phyloP scores from a whole-genome alignment of 768 basidiomycete species.

The Tubosaeta sp. region DNA sequence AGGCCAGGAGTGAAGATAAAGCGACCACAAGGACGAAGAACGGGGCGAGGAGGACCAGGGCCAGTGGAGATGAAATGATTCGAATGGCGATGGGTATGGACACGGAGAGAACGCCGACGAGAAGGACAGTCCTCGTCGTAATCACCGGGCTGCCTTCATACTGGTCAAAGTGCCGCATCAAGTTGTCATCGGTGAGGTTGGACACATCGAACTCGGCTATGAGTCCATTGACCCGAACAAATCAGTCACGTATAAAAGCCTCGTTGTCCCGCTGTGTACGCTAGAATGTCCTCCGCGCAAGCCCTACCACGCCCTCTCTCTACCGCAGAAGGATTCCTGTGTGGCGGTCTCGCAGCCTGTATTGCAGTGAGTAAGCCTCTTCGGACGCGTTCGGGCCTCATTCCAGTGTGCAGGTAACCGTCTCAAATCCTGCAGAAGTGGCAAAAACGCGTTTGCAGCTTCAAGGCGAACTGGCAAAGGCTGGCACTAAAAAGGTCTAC shows the following conservation, averaged over 20 bases:
- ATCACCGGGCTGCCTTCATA: constrained; percentile 36
- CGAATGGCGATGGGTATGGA: constrained; percentile 52
- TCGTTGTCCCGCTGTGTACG: neutral
- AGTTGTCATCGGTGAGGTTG: neutral
- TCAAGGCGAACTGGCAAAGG: constrained; percentile 89
- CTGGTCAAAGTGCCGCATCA: constrained; percentile 15
- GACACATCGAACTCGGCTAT: neutral
- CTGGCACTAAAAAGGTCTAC: constrained; percentile 72
- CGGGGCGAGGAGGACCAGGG: constrained; percentile 61
- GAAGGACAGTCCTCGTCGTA: constrained; percentile 49
- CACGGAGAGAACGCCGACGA: constrained; percentile 55
- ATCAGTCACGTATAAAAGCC: neutral
- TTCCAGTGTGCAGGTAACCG: constrained; percentile 53
- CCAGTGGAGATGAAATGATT: constrained; percentile 61
- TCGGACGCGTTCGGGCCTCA: constrained; percentile 4
- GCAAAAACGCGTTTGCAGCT: constrained; percentile 95
- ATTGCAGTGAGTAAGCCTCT: constrained; percentile 60
- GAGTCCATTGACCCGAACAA: neutral
- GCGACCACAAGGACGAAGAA: constrained; percentile 46
- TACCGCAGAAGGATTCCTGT: constrained; percentile 77
- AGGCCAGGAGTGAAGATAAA: constrained; percentile 48
- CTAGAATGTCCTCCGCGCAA: constrained; percentile 18
- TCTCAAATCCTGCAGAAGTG: constrained; percentile 70
- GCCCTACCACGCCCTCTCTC: constrained; percentile 39
- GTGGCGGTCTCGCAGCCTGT: constrained; percentile 89